Conservation (phyloP, 257 asterid genomes). For the Nicotiana noctiflora region DNA sequence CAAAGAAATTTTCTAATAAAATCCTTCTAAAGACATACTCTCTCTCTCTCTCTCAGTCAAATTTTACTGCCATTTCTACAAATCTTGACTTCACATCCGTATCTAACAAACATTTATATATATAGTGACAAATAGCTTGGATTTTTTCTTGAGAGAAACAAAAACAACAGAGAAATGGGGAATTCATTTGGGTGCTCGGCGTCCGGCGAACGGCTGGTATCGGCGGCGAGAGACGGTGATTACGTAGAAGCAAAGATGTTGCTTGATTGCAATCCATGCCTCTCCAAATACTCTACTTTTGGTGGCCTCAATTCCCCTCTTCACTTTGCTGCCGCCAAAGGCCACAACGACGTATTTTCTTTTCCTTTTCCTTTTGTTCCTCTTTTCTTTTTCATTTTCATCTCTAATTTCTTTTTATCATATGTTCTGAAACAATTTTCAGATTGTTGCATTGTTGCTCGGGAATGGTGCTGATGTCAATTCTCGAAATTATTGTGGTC, state of each 20-base stretch:
- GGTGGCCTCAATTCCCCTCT: constrained; percentile 94
- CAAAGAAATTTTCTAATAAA: neutral
- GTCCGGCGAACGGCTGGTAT: constrained; percentile 94
- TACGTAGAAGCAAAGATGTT: constrained; percentile 95
- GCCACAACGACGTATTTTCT: neutral
- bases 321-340: constrained; percentile 82
- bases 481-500: constrained; percentile 84
- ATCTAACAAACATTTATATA: neutral
- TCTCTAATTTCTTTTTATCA: neutral
- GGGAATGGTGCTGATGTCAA: constrained; percentile 98
- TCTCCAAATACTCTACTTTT: constrained; percentile 52
- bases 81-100: neutral
- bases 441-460: constrained; percentile 72
- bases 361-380: neutral
- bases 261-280: constrained; percentile 61
- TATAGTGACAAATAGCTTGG: too few species aligned
- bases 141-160: neutral
- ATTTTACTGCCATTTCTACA: neutral
- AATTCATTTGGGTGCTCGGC: constrained; percentile 97
- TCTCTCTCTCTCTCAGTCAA: neutral
- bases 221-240: constrained; percentile 99
- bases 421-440: constrained; percentile 14
- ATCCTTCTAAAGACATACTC: neutral
- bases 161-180: constrained; percentile 37
- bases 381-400: neutral